phyloP scores from a whole-genome alignment of 1,284 basidiomycete species.

The Neolentinus lepideus region DNA sequence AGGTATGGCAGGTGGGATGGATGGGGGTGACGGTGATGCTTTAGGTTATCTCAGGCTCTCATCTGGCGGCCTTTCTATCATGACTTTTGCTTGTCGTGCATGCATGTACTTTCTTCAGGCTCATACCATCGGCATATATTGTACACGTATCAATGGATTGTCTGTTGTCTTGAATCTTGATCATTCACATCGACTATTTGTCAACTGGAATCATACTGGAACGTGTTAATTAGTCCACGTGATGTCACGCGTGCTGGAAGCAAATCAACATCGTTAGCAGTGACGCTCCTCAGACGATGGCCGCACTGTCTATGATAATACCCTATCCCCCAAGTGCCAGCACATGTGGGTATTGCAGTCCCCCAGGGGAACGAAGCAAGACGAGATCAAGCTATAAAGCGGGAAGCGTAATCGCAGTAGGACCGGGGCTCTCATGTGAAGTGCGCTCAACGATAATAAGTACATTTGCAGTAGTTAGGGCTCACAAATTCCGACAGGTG shows the following conservation, averaged over 20 bases:
- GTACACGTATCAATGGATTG: conserved; percentile 1
- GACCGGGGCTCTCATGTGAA: conserved; percentile 35
- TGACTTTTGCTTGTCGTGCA: conserved; percentile 4
- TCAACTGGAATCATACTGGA: neutral
- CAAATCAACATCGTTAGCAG: neutral
- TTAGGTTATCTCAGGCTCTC: neutral
- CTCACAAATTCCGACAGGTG: conserved; percentile 29
- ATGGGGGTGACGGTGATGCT: conserved; percentile 57
- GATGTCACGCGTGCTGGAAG: neutral
- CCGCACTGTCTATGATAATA: conserved; percentile 17
- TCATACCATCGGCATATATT: neutral
- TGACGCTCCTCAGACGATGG: neutral
- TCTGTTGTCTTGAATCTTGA: too few relatives aligned
- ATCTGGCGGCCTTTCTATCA: neutral
- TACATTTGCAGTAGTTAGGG: neutral
- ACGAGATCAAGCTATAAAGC: conserved; percentile 25
- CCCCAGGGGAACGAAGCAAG: conserved; percentile 27
- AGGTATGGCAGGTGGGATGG: conserved; percentile 82
- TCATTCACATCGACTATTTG: too few relatives aligned
- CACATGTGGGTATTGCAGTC: conserved; percentile 36
- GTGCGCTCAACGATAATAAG: conserved; percentile 25
- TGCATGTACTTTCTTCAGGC: conserved; percentile 9
- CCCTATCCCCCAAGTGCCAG: conserved; percentile 19
- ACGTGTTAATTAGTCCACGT: neutral
- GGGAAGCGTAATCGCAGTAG: conserved; percentile 25